Evolutionary conservation across 1,284 basidiomycete genomes (phyloP), one percentile per base, ranked within the genome.

Genomic region (Boletus smithii): DNA sequence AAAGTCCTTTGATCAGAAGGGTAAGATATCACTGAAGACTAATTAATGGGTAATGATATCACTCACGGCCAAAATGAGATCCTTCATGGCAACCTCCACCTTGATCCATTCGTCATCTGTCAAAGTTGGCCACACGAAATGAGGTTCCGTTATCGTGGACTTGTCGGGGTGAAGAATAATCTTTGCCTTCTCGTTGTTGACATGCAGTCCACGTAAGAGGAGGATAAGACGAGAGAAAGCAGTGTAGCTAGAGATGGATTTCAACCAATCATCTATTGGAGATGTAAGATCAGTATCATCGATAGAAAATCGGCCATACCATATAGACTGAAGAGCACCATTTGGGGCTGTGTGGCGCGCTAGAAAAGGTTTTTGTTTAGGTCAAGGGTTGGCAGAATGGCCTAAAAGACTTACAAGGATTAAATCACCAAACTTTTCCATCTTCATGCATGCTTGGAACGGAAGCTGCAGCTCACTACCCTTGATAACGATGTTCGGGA

Each of bases 401-500:
- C 7, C 8, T 3, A 23, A 23, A 39, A 27, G 13, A 62, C 77
- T 49, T 63, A 85, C 85, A 65, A 97, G 69, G 58, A 97, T 97
- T 51, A 99, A 74, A 68, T 99, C 97, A 73, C 97, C 97, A 57
- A 99, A 98, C 72, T 98, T 97, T 78, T 99, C 97, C 83, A 99
- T 95, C 80, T 99, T 98, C 87, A 99, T 94, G 59, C 93, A 95
- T 14, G 95, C 94, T 73, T 99, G 95, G 92, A 99, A 99, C 1
- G 97, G 97, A 51, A 99, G 73, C 67, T 99, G 97, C 39, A 99
- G 75, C 70, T 99, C 97, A 57, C 91, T 95, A 46, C 97, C 97
- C 75, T 99, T 98, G 78, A 99, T 99, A 69, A 98, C 95, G 61
- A 99, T 97, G 73, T 99, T 99, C 45, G 97, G 97, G 87, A 99